Percentiles rank a stretch among this genome's conserved stretches.
Conservation (phyloP, 805 yeast genomes). For the Ogataea saltuana region DNA sequence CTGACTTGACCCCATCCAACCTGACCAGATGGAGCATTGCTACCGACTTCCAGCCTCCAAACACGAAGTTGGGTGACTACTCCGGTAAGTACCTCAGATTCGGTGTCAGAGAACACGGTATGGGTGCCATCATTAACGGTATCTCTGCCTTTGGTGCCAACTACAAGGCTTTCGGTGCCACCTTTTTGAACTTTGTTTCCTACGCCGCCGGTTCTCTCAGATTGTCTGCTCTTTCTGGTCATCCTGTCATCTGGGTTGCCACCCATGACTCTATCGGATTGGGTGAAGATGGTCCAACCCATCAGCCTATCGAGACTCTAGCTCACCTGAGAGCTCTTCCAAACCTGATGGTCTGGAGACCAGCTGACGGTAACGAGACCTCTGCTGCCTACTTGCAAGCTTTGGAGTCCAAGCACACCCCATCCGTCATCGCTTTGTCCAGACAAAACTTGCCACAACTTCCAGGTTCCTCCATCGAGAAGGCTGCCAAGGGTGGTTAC, state of each 20-base stretch:
- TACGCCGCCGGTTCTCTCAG: constrained; percentile 88
- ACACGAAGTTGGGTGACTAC: constrained; percentile 79
- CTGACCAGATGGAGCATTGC: constrained; percentile 85
- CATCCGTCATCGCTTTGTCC: constrained; percentile 73
- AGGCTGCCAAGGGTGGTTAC: constrained; percentile 95
- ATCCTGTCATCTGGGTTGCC: constrained; percentile 84
- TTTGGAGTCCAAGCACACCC: constrained; percentile 60
- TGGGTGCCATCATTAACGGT: constrained; percentile 99
- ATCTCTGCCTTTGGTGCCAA: constrained; percentile 87
- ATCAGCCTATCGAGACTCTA: constrained; percentile 87
- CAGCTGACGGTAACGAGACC: constrained; percentile 89
- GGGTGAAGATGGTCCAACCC: constrained; percentile 95
- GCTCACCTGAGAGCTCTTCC: constrained; percentile 87
- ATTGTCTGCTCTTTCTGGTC: constrained; percentile 80
- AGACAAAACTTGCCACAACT: constrained; percentile 93
- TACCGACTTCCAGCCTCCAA: constrained; percentile 89
- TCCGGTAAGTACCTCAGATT: constrained; percentile 92
- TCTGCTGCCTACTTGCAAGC: constrained; percentile 80
- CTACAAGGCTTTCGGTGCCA: constrained; percentile 91
- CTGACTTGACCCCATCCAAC: constrained; percentile 97
- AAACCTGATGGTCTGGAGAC: constrained; percentile 85
- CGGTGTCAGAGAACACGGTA: constrained; percentile 99
- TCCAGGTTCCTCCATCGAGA: constrained; percentile 87
- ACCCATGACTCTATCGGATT: constrained; percentile 89
- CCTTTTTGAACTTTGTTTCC: constrained; percentile 89